Evolutionary conservation across 1,284 basidiomycete genomes (phyloP).

Genomic region (Ceratobasidium sp.): DNA sequence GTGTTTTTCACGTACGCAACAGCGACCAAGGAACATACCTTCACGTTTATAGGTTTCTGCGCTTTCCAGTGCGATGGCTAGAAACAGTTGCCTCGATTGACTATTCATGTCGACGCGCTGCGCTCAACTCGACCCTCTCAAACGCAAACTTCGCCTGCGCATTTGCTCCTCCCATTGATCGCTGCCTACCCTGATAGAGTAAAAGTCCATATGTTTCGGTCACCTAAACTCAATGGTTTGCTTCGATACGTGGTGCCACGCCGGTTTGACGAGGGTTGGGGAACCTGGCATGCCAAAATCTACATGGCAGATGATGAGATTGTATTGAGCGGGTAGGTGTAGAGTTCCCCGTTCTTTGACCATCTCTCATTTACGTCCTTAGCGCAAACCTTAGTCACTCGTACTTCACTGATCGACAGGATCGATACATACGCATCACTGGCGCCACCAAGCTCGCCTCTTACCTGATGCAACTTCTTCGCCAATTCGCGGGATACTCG

Average conservation of each 20-base stretch:
- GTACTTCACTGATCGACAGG: constrained; percentile 95
- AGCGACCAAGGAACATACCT: constrained; percentile 12
- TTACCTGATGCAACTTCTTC: constrained; percentile 84
- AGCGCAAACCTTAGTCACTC: constrained; percentile 95
- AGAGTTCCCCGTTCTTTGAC: constrained; percentile 21
- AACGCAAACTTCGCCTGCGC: constrained; percentile 63
- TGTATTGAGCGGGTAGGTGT: constrained; percentile 87
- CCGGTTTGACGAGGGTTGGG: constrained; percentile 97
- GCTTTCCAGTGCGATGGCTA: constrained; percentile 64
- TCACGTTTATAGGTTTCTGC: constrained; percentile 64
- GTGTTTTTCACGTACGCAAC: constrained; percentile 46
- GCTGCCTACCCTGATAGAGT: constrained; percentile 76
- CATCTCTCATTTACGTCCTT: constrained; percentile 38
- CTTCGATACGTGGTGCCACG: constrained; percentile 83
- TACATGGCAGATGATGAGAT: constrained; percentile 94
- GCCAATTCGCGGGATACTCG: constrained; percentile 74
- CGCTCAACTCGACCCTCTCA: constrained; percentile 79
- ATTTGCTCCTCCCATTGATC: constrained; percentile 74
- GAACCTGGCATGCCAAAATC: constrained; percentile 97
- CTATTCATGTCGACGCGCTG: constrained; percentile 86
- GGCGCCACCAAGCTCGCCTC: constrained; percentile 69
- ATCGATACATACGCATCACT: constrained; percentile 86
- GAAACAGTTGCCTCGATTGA: constrained; percentile 70
- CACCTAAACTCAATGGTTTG: constrained; percentile 80
- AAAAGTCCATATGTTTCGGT: constrained; percentile 81